A percentile compares a stretch with the other conserved stretches of the same genome.
phyloP scores from a whole-genome alignment of 1,139 yeast genomes.

The Saccharomyces uvarum region DNA sequence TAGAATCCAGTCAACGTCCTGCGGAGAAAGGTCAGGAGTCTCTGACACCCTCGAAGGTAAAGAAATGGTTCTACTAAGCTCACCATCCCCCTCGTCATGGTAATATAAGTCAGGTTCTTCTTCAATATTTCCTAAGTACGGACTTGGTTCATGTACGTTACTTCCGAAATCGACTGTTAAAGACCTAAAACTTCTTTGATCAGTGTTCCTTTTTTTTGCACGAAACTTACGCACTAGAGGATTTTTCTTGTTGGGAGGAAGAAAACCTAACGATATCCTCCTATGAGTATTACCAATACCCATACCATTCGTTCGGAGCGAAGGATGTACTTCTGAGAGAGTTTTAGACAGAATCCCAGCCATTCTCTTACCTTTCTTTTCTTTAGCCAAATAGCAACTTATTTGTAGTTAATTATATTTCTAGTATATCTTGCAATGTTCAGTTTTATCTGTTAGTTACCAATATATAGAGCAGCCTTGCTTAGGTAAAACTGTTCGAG shows the following conservation, averaged over 20 bases:
- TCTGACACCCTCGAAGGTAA: constrained; percentile 56
- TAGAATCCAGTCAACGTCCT: constrained; percentile 52
- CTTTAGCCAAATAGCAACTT: neutral
- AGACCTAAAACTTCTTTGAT: constrained; percentile 56
- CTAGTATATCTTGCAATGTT: neutral
- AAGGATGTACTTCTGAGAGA: constrained; percentile 33
- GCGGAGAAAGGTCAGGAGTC: constrained; percentile 40
- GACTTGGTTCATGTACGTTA: constrained; percentile 23
- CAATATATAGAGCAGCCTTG: neutral
- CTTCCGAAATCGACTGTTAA: constrained; percentile 35
- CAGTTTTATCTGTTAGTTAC: too few relatives aligned
- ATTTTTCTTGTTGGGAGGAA: constrained; percentile 66
- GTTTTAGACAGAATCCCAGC: constrained; percentile 25
- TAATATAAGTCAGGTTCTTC: constrained; percentile 36
- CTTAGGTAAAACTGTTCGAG: neutral
- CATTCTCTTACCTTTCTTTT: constrained; percentile 11
- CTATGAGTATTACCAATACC: constrained; percentile 38
- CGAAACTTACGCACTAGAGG: constrained; percentile 42
- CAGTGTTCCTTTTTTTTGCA: constrained; percentile 31
- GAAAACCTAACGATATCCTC: constrained; percentile 43
- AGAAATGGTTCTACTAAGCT: constrained; percentile 39
- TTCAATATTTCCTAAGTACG: constrained; percentile 34
- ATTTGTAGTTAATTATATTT: neutral
- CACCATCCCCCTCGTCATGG: constrained; percentile 40
- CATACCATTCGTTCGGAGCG: constrained; percentile 34